These are phyloP conservation scores for Clonostachys rhizophaga DNA, from an alignment of 2,329 filamentous ascomycete genomes.

Conservation along the genomic window DNA sequence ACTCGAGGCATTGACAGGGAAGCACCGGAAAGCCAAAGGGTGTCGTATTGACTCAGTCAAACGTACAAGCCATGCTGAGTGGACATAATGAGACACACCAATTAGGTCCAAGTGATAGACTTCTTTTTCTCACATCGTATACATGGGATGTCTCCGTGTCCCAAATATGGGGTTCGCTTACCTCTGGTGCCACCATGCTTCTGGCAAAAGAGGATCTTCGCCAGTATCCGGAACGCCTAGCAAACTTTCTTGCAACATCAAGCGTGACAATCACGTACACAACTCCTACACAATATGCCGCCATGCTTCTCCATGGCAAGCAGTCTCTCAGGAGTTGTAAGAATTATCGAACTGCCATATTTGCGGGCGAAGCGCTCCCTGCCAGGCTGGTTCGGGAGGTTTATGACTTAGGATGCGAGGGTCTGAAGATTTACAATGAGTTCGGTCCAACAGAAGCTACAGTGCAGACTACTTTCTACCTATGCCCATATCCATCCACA, in stretches of 20 bases:
- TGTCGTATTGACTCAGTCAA: slow-evolving; percentile 19
- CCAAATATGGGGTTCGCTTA: slow-evolving; percentile 24
- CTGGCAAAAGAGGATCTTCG: not conserved
- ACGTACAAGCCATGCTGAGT: slow-evolving; percentile 17
- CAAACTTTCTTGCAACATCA: not conserved
- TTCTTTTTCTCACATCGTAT: slow-evolving; percentile 27
- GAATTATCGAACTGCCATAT: slow-evolving; percentile 10
- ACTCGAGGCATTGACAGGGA: slow-evolving; percentile 13
- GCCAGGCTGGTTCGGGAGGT: slow-evolving; percentile 7
- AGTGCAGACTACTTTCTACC: not conserved
- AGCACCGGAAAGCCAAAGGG: slow-evolving; percentile 30
- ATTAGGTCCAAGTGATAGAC: slow-evolving; percentile 9
- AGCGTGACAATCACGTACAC: slow-evolving; percentile 19
- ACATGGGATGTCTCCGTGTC: slow-evolving; percentile 30
- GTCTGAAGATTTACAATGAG: slow-evolving; percentile 10
- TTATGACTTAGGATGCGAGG: not conserved
- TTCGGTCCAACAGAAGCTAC: slow-evolving; percentile 24
- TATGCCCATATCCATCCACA: not conserved
- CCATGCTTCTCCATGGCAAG: not conserved
- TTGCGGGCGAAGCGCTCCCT: slow-evolving; percentile 18
- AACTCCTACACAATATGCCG: slow-evolving; percentile 33
- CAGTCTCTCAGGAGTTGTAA: not conserved
- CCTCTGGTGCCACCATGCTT: slow-evolving; percentile 24
- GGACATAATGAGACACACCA: slow-evolving; percentile 6
- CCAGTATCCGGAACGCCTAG: not conserved